Percentiles rank a stretch among this genome's conserved stretches.
phyloP scores from a whole-genome alignment of 225 moss, liverwort and hornwort species.

The Marchantia polymorpha region DNA sequence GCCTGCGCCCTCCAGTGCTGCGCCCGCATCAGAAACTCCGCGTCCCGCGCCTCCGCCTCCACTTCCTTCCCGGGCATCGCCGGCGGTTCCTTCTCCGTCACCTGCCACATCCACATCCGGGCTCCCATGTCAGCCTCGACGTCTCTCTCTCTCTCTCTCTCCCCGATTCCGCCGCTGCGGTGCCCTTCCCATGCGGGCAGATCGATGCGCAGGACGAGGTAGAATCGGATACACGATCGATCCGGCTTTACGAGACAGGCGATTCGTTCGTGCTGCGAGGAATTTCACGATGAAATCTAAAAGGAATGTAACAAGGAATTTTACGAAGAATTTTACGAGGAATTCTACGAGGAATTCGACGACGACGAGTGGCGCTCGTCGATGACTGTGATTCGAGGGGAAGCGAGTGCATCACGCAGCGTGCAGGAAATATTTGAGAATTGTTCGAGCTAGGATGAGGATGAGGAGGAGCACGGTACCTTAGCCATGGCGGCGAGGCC shows the following conservation, averaged over 20 bases:
- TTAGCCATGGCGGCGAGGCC: constrained; percentile 89
- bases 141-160: not conserved
- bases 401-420: no score
- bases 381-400: no score
- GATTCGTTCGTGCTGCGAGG: no score
- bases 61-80: constrained; percentile 58
- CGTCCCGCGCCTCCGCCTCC: constrained; percentile 48
- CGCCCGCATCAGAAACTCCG: constrained; percentile 63
- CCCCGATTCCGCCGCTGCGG: not conserved
- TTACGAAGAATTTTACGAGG: no score
- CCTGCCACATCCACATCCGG: constrained; percentile 44
- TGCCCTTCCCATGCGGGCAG: not conserved
- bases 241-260: no score
- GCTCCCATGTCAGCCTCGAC: not conserved
- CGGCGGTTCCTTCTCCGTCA: constrained; percentile 69
- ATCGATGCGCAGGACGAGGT: no score
- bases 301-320: no score
- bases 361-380: no score
- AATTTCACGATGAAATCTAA: no score
- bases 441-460: not conserved
- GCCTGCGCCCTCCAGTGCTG: constrained; percentile 85
- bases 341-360: no score
- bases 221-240: no score
- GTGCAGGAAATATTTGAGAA: no score
- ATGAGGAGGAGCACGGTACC: constrained; percentile 30